Percentiles rank a stretch among this genome's conserved stretches.
These are phyloP conservation scores for Kickxella alabastrina DNA, from an alignment of 192 early-diverging fungal genomes.

Conservation along the genomic window DNA sequence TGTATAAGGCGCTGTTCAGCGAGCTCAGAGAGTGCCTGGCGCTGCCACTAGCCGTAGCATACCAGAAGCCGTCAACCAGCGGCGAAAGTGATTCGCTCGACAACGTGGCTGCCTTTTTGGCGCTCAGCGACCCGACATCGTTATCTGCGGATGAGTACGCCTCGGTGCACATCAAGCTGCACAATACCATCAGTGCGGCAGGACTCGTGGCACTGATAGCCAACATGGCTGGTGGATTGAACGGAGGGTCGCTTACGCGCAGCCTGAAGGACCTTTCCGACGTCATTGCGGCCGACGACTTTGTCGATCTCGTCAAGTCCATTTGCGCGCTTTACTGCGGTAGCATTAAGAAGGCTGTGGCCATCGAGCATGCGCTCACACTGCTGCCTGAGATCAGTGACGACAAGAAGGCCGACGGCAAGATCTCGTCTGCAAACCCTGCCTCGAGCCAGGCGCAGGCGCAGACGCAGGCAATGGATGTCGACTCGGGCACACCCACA, in stretches of 20 bases:
- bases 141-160: constrained; percentile 23
- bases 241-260: constrained; percentile 35
- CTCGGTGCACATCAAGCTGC: constrained; percentile 16
- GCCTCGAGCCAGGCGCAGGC: not conserved
- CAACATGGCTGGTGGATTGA: constrained; percentile 32
- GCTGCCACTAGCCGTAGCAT: constrained; percentile 4
- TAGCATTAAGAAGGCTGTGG: constrained; percentile 31
- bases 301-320: constrained; percentile 16
- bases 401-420: constrained; percentile 18
- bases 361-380: constrained; percentile 25
- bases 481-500: constrained; percentile 12
- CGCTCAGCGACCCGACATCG: constrained; percentile 23
- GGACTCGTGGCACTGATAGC: constrained; percentile 37
- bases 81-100: not conserved
- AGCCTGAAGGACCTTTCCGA: constrained; percentile 31
- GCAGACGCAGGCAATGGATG: constrained; percentile 29
- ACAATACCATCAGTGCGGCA: constrained; percentile 28
- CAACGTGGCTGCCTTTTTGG: constrained; percentile 19
- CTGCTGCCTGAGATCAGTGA: constrained; percentile 17
- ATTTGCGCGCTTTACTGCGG: constrained; percentile 19
- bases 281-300: constrained; percentile 26
- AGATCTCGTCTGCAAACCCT: not conserved
- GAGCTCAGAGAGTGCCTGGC: constrained; percentile 30
- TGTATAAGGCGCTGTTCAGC: constrained; percentile 30
- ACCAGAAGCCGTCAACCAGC: not conserved